These are phyloP conservation scores for Taiwanofungus camphoratus DNA, from an alignment of 1,284 basidiomycete species.

Conservation along the genomic window DNA sequence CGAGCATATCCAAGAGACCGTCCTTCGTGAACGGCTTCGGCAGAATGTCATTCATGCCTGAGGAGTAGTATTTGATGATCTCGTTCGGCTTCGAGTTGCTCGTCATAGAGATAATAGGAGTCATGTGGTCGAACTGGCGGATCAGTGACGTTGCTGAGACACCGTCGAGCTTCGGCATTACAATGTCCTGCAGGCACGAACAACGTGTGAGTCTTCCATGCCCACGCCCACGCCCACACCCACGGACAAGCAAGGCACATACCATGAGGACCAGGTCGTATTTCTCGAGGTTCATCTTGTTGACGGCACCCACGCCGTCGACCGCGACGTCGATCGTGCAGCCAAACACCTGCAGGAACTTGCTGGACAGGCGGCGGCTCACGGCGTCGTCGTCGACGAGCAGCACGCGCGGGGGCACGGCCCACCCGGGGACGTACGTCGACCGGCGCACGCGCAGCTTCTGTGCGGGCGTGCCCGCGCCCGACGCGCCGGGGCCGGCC, in stretches of 20 bases:
- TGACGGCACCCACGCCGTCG: conserved; percentile 89
- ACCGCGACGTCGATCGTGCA: conserved; percentile 94
- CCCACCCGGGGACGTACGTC: conserved; percentile 86
- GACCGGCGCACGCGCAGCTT: conserved; percentile 64
- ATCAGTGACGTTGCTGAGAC: conserved; percentile 90
- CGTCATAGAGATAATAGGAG: conserved; percentile 97
- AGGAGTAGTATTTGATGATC: conserved; percentile 88
- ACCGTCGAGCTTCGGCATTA: conserved; percentile 91
- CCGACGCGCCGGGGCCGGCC: conserved; percentile 7
- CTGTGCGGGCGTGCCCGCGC: conserved; percentile 28
- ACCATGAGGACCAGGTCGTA: conserved; percentile 96
- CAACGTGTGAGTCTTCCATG: no score
- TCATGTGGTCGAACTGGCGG: conserved; percentile 89
- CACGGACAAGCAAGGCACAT: conserved; percentile 16
- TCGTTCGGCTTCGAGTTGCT: conserved; percentile 89
- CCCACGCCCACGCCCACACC: neutral
- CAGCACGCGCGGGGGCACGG: conserved; percentile 80
- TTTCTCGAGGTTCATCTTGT: conserved; percentile 93
- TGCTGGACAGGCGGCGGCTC: conserved; percentile 81
- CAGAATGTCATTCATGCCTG: conserved; percentile 96
- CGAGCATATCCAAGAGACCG: conserved; percentile 86
- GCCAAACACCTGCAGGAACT: conserved; percentile 94
- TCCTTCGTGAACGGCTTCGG: conserved; percentile 96
- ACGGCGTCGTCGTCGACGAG: conserved; percentile 96
- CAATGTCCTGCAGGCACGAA: conserved; percentile 65